Base-by-base conservation (phyloP, 805 yeast genomes). In the Candida chauliodis region DNA sequence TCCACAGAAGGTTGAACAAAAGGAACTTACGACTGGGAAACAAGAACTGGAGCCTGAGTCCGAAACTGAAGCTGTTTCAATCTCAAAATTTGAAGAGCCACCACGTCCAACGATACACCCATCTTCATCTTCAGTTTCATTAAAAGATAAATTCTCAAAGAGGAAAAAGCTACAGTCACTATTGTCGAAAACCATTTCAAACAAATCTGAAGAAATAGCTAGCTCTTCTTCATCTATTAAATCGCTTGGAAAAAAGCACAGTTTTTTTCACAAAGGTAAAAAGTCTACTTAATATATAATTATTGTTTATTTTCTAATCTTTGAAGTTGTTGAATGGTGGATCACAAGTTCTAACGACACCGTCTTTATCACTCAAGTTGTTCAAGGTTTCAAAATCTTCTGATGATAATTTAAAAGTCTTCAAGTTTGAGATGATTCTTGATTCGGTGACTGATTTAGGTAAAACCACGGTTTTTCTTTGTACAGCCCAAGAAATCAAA, bases 401-500 rank as follows among this genome's bases (percentile, higher is more conserved):
- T 14, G 58, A 57, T 18, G 59, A 47, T 47, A 67, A 59, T 14
- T 35, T 45, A 36, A 66, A 49, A 9, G 71, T 63, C 45, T 64
- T 51, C 46, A 63, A 52, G 53, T 71, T 61, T 30, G 63, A 49
- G 45, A 59, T 48, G 44, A 68, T 53, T 53, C 72, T 54, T 9
- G 59, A 47, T 31, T 56, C 62, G 19, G 59, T 56, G 16, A 58
- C 63, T 10, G 70, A 63, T 52, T 64, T 65, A 24, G 71, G 71
- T 40, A 65, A 58, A 8, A 63, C 70, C 26, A 63, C 55, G 4
- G 67, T 62, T 15, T 53, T 59, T 50, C 69, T 58, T 52, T 59
- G 60, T 16, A 64, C 46, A 11, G 69, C 69, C 71, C 71, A 66
- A 8, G 66, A 58, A 28, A 65, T 47, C 43, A 66, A 56, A 11